Percentiles rank a stretch among this genome's conserved stretches.
Conservation (phyloP, 2,329 filamentous ascomycete genomes). For the Cryphonectria carpinicola region DNA sequence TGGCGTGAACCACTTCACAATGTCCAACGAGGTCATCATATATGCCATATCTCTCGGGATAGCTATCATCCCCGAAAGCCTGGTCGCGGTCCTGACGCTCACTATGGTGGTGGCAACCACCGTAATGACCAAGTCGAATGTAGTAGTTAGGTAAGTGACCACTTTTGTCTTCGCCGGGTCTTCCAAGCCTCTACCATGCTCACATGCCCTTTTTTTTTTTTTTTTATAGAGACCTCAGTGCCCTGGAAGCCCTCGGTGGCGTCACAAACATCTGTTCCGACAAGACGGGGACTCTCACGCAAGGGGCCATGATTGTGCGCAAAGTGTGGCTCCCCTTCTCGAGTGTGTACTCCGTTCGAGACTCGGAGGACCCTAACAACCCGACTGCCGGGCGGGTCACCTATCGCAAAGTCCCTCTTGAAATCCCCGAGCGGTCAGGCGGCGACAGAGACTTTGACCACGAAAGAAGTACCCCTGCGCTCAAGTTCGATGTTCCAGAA, state of each 20-base stretch:
- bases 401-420: constrained; percentile 44
- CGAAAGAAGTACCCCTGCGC: constrained; percentile 61
- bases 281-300: constrained; percentile 72
- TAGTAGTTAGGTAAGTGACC: constrained; percentile 60
- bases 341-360: constrained; percentile 62
- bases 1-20: constrained; percentile 57
- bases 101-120: constrained; percentile 71
- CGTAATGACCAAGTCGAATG: constrained; percentile 66
- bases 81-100: constrained; percentile 72
- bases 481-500: constrained; percentile 66
- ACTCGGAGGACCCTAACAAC: constrained; percentile 63
- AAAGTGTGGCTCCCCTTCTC: constrained; percentile 67
- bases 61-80: constrained; percentile 67
- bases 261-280: constrained; percentile 76
- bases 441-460: constrained; percentile 60
- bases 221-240: constrained; percentile 57
- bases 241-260: constrained; percentile 70
- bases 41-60: constrained; percentile 66
- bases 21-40: constrained; percentile 61
- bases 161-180: not conserved
- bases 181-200: constrained; percentile 1
- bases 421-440: constrained; percentile 42
- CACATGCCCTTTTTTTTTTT: not conserved
- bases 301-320: constrained; percentile 71
- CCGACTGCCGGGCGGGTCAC: constrained; percentile 62